phyloP scores from a whole-genome alignment of 2,329 filamentous ascomycete species.

The Venturia nashicola region DNA sequence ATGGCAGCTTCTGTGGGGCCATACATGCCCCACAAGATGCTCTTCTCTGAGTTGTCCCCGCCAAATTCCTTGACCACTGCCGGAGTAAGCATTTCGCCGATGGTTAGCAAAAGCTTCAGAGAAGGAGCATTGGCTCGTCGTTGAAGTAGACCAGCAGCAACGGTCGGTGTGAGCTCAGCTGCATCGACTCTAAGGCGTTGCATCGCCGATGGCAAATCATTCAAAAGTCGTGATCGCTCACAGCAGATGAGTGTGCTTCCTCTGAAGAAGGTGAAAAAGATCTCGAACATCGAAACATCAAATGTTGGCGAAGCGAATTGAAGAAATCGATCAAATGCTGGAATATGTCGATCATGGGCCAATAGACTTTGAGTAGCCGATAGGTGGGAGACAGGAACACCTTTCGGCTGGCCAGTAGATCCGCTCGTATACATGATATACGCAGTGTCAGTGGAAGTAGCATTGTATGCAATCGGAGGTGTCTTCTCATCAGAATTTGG shows the following conservation, averaged over 20 bases:
- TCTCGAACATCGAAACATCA: constrained; percentile 89
- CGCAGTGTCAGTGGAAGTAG: constrained; percentile 38
- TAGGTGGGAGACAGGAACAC: constrained; percentile 67
- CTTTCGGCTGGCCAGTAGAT: constrained; percentile 80
- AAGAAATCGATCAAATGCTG: constrained; percentile 64
- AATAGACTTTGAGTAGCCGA: constrained; percentile 73
- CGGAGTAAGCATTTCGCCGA: constrained; percentile 82
- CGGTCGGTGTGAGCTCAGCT: constrained; percentile 80
- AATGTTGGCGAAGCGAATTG: constrained; percentile 91
- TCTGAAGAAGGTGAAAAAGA: constrained; percentile 74
- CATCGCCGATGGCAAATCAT: constrained; percentile 60
- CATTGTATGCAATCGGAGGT: neutral
- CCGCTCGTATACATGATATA: constrained; percentile 94
- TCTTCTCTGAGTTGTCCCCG: constrained; percentile 35
- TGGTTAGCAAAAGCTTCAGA: constrained; percentile 65
- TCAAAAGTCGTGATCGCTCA: constrained; percentile 56
- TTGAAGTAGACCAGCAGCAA: constrained; percentile 64
- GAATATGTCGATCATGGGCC: constrained; percentile 69
- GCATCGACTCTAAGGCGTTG: constrained; percentile 59
- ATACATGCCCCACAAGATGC: constrained; percentile 85
- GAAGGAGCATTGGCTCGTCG: constrained; percentile 54
- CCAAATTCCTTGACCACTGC: constrained; percentile 73
- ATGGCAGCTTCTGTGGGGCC: constrained; percentile 87
- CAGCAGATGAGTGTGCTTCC: constrained; percentile 63
- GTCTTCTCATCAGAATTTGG: neutral